Evolutionary conservation across 2,329 filamentous ascomycete genomes (phyloP).

Genomic region (Hymenoscyphus albidus): DNA sequence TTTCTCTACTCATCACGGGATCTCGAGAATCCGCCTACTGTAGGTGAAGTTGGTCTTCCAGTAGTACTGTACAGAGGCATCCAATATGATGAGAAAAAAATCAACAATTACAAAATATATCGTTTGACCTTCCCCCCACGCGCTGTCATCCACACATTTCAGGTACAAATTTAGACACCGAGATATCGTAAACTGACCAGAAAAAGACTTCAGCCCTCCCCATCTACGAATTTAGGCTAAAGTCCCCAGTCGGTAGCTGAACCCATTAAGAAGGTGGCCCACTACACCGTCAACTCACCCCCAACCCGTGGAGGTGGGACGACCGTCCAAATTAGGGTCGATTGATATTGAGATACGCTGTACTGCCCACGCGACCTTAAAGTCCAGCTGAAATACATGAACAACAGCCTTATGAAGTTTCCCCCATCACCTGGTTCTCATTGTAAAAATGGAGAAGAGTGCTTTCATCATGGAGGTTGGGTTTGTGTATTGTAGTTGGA

Average conservation of each 20-base stretch:
- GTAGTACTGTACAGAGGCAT: not conserved
- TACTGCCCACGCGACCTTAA: slow-evolving; percentile 9
- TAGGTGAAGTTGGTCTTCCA: not conserved
- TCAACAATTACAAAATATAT: not conserved
- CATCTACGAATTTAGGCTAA: not conserved
- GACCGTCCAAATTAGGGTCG: slow-evolving; percentile 9
- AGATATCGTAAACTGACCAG: not conserved
- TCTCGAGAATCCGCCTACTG: not conserved
- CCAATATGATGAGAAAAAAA: not conserved
- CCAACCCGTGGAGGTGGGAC: slow-evolving; percentile 1
- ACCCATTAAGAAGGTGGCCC: not conserved
- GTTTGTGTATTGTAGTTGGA: not conserved
- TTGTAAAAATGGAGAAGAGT: slow-evolving; percentile 1
- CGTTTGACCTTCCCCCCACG: not conserved
- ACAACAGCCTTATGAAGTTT: slow-evolving; percentile 10
- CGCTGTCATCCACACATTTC: not conserved
- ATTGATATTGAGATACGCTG: not conserved
- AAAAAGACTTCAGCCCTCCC: slow-evolving; percentile 3
- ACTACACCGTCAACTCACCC: not conserved
- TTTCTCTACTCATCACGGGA: not conserved
- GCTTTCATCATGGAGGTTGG: not conserved
- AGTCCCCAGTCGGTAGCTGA: not conserved
- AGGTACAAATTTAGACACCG: not conserved
- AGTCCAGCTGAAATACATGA: not conserved
- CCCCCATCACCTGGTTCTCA: slow-evolving; percentile 3